Percentiles rank a stretch among this genome's conserved stretches.
phyloP scores from a whole-genome alignment of 257 asterid genomes.

The Fraxinus quadrangulata region DNA sequence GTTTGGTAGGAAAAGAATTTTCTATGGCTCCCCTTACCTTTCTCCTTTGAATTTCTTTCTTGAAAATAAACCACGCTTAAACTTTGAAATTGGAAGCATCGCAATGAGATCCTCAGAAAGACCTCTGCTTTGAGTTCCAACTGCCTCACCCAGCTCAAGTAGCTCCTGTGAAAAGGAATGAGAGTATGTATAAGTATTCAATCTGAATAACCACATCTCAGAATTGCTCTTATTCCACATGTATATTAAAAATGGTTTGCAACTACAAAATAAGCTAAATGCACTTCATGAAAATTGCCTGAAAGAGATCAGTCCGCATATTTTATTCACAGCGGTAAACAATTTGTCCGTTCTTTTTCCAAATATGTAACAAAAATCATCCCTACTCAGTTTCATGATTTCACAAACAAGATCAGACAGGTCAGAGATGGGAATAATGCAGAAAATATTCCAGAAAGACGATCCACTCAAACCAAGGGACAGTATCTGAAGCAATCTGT shows the following conservation, averaged over 20 bases:
- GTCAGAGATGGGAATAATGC: background rate
- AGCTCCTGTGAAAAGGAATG: slow-evolving; percentile 53
- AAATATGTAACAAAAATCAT: background rate
- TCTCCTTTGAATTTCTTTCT: slow-evolving; percentile 70
- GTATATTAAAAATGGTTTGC: background rate
- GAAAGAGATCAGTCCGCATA: background rate
- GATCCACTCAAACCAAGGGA: background rate
- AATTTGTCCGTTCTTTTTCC: background rate
- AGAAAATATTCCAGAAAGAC: background rate
- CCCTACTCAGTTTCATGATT: background rate
- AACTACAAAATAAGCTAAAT: background rate
- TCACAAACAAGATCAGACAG: background rate
- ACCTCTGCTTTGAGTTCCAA: slow-evolving; percentile 90
- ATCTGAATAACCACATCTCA: background rate
- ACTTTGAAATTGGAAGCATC: slow-evolving; percentile 77
- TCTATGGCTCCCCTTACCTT: slow-evolving; percentile 44
- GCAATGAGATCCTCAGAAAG: slow-evolving; percentile 74
- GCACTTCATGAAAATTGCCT: background rate
- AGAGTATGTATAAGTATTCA: background rate
- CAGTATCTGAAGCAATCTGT: background rate
- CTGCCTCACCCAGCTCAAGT: slow-evolving; percentile 87
- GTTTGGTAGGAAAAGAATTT: background rate
- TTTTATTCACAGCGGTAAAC: background rate
- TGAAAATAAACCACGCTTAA: slow-evolving; percentile 73
- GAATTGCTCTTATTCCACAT: background rate